Conservation (phyloP, 2,329 filamentous ascomycete genomes). For the Diaporthe humulicola region DNA sequence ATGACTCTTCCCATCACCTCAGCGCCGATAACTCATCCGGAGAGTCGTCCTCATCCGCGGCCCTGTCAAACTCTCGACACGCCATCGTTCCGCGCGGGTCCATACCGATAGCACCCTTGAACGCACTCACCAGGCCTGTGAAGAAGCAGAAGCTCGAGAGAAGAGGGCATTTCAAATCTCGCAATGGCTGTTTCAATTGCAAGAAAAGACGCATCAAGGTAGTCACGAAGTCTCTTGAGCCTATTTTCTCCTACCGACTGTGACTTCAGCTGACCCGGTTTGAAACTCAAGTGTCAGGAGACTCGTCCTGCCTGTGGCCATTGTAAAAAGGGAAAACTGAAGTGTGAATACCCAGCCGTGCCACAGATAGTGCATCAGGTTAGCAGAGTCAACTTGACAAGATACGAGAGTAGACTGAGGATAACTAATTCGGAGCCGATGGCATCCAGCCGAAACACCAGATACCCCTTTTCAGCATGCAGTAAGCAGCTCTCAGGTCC, state of each 20-base stretch:
- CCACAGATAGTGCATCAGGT: constrained; percentile 67
- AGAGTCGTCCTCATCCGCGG: not conserved
- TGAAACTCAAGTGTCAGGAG: constrained; percentile 69
- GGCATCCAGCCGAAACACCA: constrained; percentile 64
- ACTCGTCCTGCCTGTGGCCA: constrained; percentile 73
- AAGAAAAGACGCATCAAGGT: constrained; percentile 76
- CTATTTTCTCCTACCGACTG: not conserved
- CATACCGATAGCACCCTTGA: not conserved
- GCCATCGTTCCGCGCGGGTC: constrained; percentile 2
- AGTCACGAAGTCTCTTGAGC: constrained; percentile 28
- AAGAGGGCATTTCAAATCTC: constrained; percentile 75
- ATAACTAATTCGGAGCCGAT: not conserved
- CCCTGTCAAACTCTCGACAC: not conserved
- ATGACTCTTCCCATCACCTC: not conserved
- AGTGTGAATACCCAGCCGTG: constrained; percentile 71
- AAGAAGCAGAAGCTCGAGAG: constrained; percentile 62
- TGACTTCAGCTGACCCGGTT: not conserved
- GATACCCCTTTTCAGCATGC: constrained; percentile 70
- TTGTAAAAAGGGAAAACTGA: constrained; percentile 72
- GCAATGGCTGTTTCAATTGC: constrained; percentile 76
- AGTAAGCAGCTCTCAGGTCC: constrained; percentile 43
- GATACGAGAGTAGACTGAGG: not conserved
- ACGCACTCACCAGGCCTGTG: not conserved
- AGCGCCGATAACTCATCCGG: not conserved
- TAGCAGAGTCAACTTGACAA: constrained; percentile 26